These are phyloP conservation scores for Globisporangium alternatum DNA, from an alignment of 352 stramenopile species.

Conservation along the genomic window DNA sequence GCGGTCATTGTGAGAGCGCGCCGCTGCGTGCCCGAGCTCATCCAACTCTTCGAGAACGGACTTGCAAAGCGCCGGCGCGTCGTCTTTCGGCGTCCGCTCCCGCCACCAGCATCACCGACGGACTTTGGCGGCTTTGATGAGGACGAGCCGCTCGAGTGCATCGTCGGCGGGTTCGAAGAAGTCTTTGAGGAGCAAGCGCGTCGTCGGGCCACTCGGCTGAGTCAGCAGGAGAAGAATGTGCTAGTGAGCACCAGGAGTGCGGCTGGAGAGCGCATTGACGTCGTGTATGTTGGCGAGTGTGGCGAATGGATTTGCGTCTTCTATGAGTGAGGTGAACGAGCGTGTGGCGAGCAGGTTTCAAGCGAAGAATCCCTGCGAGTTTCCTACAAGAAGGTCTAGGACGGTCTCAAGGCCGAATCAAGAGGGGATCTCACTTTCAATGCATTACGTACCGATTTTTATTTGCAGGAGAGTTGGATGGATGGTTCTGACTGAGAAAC, in stretches of 20 bases:
- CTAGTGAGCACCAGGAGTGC: not conserved
- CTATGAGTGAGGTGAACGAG: not conserved
- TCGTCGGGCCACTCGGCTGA: not conserved
- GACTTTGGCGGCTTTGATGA: not conserved
- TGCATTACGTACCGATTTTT: no score
- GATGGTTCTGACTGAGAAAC: no score
- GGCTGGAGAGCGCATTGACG: not conserved
- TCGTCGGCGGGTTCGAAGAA: not conserved
- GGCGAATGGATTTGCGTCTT: slow-evolving; percentile 4
- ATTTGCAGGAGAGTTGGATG: no score
- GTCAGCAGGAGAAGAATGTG: not conserved
- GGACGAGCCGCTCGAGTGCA: not conserved
- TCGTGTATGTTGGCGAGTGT: not conserved
- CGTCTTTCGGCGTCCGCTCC: not conserved
- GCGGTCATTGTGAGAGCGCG: not conserved
- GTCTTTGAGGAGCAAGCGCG: not conserved
- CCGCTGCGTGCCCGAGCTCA: slow-evolving; percentile 3
- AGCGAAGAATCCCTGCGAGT: no score
- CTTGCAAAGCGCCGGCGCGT: not conserved
- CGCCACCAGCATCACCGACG: not conserved
- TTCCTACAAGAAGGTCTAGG: no score
- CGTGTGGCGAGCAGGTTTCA: not conserved
- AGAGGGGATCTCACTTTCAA: no score
- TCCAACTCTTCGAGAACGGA: slow-evolving; percentile 9
- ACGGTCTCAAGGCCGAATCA: no score